Conservation (phyloP, 352 stramenopile genomes). For the Pythium diclinum region DNA sequence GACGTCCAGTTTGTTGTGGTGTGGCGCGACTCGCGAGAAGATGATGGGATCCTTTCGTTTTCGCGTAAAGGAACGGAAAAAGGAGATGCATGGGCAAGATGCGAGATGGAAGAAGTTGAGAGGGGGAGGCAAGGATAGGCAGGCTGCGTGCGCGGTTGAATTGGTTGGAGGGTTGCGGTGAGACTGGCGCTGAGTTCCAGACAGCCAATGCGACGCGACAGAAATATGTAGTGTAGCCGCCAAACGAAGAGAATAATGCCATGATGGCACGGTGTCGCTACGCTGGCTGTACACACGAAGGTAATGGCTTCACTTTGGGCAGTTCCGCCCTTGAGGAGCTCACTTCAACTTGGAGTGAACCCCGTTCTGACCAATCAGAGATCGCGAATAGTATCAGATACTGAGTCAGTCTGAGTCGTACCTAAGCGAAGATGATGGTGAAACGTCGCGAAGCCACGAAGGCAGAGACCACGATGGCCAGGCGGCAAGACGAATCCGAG, state of each 20-base stretch:
- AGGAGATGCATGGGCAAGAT: background rate
- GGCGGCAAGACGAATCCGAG: slow-evolving; percentile 10
- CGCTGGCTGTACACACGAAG: background rate
- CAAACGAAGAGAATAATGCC: background rate
- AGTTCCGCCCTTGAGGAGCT: background rate
- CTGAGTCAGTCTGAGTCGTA: slow-evolving; percentile 12
- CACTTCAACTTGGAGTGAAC: slow-evolving; percentile 21
- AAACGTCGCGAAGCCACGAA: slow-evolving; percentile 7
- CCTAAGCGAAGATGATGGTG: slow-evolving; percentile 1
- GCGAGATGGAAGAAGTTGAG: background rate
- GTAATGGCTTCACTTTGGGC: slow-evolving; percentile 7
- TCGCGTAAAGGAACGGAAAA: background rate
- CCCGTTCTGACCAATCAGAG: slow-evolving; percentile 15
- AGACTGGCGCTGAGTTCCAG: background rate
- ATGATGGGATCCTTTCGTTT: background rate
- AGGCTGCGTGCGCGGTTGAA: no score
- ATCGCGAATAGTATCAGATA: background rate
- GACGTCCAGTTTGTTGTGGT: background rate
- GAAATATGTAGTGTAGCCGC: background rate
- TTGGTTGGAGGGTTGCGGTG: background rate
- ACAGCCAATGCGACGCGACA: slow-evolving; percentile 1
- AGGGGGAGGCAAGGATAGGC: background rate
- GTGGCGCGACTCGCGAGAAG: background rate
- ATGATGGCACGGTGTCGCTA: background rate
- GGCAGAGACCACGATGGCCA: slow-evolving; percentile 4